Conservation (phyloP, 2,329 filamentous ascomycete genomes). For the Ophioceras dolichostomum region DNA sequence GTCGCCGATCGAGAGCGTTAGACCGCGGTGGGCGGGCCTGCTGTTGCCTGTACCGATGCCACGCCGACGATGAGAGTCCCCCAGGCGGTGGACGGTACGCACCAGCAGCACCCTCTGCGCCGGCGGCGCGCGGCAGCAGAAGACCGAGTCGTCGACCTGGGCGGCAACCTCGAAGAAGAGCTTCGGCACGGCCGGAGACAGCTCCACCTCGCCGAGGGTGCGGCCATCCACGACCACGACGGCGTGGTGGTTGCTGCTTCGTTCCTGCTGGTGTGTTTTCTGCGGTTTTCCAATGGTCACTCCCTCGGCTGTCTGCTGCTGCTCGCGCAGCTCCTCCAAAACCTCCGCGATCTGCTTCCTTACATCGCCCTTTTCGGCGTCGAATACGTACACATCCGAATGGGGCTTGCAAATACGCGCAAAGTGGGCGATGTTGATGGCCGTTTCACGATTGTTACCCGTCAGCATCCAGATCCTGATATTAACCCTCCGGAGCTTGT, state of each 20-base stretch:
- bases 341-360: slow-evolving; percentile 37
- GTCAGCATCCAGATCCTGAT: slow-evolving; percentile 98
- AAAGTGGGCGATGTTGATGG: slow-evolving; percentile 85
- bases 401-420: slow-evolving; percentile 62
- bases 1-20: slow-evolving; percentile 80
- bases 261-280: too few relatives aligned
- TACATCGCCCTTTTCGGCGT: slow-evolving; percentile 49
- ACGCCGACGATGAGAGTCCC: slow-evolving; percentile 73
- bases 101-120: slow-evolving; percentile 77
- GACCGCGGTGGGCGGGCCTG: too few relatives aligned
- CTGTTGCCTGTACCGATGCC: too few relatives aligned
- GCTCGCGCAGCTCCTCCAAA: slow-evolving; percentile 7
- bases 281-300: too few relatives aligned
- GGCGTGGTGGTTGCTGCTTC: slow-evolving; percentile 59
- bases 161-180: slow-evolving; percentile 70
- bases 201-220: slow-evolving; percentile 61
- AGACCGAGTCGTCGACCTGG: slow-evolving; percentile 69
- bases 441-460: slow-evolving; percentile 84
- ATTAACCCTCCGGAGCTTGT: slow-evolving; percentile 75
- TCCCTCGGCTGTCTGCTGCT: not conserved
- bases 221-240: slow-evolving; percentile 73
- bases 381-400: slow-evolving; percentile 68
- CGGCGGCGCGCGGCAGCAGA: slow-evolving; percentile 78
- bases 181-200: slow-evolving; percentile 37
- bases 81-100: slow-evolving; percentile 63